Evolutionary conservation across 495 filamentous ascomycete species (phyloP).

Genomic region (Annulohypoxylon nitens): DNA sequence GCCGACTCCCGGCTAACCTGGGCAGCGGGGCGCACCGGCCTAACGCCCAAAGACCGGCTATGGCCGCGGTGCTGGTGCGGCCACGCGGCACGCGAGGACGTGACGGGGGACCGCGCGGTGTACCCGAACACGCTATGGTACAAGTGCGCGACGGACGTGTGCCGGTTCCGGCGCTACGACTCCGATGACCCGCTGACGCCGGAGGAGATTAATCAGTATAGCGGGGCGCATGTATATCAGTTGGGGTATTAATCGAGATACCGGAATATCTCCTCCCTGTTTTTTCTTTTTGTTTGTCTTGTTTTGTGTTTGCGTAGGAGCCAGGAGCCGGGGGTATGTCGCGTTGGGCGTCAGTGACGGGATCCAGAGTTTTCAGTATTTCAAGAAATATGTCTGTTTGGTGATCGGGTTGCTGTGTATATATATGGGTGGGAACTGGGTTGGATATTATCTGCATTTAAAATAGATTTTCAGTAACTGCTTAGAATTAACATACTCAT

Average conservation of each 20-base stretch:
- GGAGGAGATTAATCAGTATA: conserved; percentile 26
- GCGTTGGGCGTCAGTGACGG: conserved; percentile 5
- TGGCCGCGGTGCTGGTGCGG: conserved; percentile 28
- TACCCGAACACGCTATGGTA: conserved; percentile 22
- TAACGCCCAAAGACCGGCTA: background rate
- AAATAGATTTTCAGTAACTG: too few species aligned
- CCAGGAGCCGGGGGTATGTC: background rate
- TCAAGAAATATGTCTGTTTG: background rate
- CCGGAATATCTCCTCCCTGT: too few species aligned
- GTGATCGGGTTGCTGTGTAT: background rate
- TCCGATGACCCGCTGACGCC: conserved; percentile 26
- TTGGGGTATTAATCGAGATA: background rate
- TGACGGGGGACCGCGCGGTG: conserved; percentile 1
- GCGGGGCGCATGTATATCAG: conserved; percentile 20
- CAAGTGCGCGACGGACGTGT: conserved; percentile 38
- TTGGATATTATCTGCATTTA: too few species aligned
- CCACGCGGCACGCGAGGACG: conserved; percentile 25
- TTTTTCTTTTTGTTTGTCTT: too few species aligned
- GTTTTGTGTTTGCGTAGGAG: background rate
- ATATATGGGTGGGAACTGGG: too few species aligned
- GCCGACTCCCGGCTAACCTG: conserved; percentile 24
- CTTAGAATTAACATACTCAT: too few species aligned
- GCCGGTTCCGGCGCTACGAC: conserved; percentile 18
- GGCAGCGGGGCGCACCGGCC: background rate
- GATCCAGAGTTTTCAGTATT: background rate